Evolutionary conservation across 371 early-diverging fungal species (phyloP), one percentile per base, ranked within the genome.

Genomic region (Basidiobolus heterosporus): DNA sequence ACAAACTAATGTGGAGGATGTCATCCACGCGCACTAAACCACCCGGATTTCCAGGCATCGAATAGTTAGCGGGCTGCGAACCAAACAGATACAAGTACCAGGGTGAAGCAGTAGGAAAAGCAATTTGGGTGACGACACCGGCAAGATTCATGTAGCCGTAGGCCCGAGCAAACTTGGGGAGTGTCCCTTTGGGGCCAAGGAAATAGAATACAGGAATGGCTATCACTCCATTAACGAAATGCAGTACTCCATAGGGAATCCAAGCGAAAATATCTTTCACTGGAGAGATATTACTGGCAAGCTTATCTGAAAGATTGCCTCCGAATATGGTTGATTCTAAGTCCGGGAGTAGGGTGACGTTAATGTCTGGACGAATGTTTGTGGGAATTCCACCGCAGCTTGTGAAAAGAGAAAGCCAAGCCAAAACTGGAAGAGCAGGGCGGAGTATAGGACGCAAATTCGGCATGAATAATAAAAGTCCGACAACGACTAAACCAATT

Each of bases 61-160:
- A 58, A 55, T 80, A 82, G 38, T 65, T 62, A 6, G 82, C 83
- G 21, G 79, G 75, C 24, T 30, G 30, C 30, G 30, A 5, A 9
- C 30, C 30, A 9, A 5, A 30, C 5, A 30, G 30, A 30, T 30
- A 9, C 9, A 30, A 9, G 30, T 30, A 30, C 30, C 30, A 83
- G 51, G 83, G 83, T 35, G 83, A 74, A 19, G 83, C 76, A 53
- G 72, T 74, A 5, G 84, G 84, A 52, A 77, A 76, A 6, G 70
- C 21, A 7, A 77, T 48, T 56, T 83, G 81, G 0, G 79, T 80
- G 23, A 80, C 46, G 5, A 83, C 82, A 44, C 81, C 81, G 1
- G 68, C 68, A 24, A 74, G 37, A 45, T 80, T 80, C 75, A 78
- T 79, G 48, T 64, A 74, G 2, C 80, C 84, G 58, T 81, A 77